Percentiles rank a stretch among this genome's conserved stretches.
These are phyloP conservation scores for Lactarius sanguifluus DNA, from an alignment of 768 basidiomycete genomes.

Conservation along the genomic window DNA sequence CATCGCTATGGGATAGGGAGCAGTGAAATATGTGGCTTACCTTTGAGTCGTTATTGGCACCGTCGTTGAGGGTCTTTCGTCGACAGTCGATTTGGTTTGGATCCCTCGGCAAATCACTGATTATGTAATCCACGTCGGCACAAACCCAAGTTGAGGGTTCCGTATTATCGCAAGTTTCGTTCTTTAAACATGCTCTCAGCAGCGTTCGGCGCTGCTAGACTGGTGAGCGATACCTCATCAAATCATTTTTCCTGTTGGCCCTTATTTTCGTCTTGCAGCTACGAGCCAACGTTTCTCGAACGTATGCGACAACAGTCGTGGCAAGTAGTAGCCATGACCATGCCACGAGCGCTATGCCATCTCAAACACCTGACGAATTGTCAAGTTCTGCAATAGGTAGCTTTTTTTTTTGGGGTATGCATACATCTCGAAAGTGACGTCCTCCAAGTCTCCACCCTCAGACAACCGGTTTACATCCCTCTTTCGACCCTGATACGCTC, in stretches of 20 bases:
- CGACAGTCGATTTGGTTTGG: conserved; percentile 24
- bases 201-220: conserved; percentile 3
- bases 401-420: background rate
- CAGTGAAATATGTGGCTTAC: conserved; percentile 33
- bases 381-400: conserved; percentile 8
- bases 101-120: conserved; percentile 8
- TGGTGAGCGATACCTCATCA: background rate
- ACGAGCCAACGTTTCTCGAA: conserved; percentile 21
- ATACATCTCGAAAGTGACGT: background rate
- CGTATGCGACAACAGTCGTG: conserved; percentile 27
- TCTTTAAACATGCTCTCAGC: conserved; percentile 18
- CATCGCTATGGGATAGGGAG: conserved; percentile 5
- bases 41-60: conserved; percentile 36
- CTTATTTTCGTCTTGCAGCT: conserved; percentile 11
- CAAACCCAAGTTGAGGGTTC: background rate
- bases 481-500: conserved; percentile 58
- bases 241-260: background rate
- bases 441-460: conserved; percentile 40
- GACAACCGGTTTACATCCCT: conserved; percentile 56
- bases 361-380: background rate
- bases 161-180: background rate
- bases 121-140: conserved; percentile 12
- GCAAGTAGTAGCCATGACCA: conserved; percentile 9
- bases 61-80: conserved; percentile 29
- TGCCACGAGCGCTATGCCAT: background rate